phyloP scores from a whole-genome alignment of 495 filamentous ascomycete species.

The Aspergillus homomorphus region DNA sequence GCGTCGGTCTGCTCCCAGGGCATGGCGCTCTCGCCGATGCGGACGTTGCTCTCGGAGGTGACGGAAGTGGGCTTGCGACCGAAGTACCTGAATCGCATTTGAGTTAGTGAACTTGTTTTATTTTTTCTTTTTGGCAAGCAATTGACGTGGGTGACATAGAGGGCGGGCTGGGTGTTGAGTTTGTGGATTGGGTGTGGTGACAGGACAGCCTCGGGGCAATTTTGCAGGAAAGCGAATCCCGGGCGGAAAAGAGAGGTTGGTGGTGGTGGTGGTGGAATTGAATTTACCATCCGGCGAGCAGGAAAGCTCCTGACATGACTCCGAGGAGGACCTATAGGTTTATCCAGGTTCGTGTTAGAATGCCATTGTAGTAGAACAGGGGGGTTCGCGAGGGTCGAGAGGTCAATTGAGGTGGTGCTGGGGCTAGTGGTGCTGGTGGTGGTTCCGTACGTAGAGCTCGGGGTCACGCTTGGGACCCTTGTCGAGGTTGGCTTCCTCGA shows the following conservation, averaged over 20 bases:
- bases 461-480: constrained; percentile 72
- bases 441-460: constrained; percentile 69
- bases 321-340: constrained; percentile 71
- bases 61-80: constrained; percentile 82
- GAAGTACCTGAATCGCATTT: constrained; percentile 40
- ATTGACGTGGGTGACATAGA: neutral
- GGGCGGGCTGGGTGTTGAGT: no score
- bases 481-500: constrained; percentile 51
- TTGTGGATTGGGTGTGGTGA: neutral
- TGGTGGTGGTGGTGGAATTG: constrained; percentile 64
- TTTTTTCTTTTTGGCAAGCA: no score
- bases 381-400: neutral
- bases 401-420: neutral
- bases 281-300: constrained; percentile 73
- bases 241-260: neutral
- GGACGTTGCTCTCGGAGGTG: constrained; percentile 75
- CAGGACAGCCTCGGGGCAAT: neutral
- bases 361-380: no score
- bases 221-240: constrained; percentile 5
- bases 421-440: no score
- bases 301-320: constrained; percentile 87
- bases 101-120: constrained; percentile 17
- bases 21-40: constrained; percentile 70
- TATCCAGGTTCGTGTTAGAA: constrained; percentile 17
- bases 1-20: constrained; percentile 75